Base-by-base conservation (phyloP, 768 basidiomycete genomes). In the Boletus subparvulus region DNA sequence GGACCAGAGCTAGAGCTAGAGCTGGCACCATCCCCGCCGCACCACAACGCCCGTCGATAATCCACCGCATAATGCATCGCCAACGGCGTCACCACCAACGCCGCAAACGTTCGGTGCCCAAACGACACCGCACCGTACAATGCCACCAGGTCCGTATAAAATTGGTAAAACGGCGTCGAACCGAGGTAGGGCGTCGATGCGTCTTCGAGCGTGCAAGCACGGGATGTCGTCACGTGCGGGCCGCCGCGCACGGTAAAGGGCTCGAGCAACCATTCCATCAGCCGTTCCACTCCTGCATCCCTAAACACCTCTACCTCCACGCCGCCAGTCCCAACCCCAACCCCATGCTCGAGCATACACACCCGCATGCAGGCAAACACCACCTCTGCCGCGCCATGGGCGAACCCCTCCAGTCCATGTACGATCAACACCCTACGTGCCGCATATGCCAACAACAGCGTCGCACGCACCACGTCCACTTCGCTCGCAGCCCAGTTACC, bases 61-160 rank as follows among this genome's bases (percentile, higher is more conserved):
- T 98, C 95, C 24, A 76, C 53, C 1, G 92, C 78, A 65, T 94
- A 94, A 13, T 74, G 73, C 84, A 90, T 87, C 3, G 91, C 80
- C 11, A 87, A 77, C 0, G 94, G 88, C 0, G 90, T 83, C 8
- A 95, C 77, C 14, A 97, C 79, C 13, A 96, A 78, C 3, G 80
- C 77, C 13, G 82, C 84, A 65, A 98, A 98, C 2, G 84, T 70
- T 0, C 80, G 78, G 65, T 98, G 85, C 3, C 86, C 83, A 70
- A 95, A 95, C 9, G 95, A 98, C 62, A 94, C 85, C 4, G 92
- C 83, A 65, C 92, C 90, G 73, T 95, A 98, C n/a, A 98, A 75
- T 1, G 83, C 86, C 54, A 96, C 78, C 67, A 97, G 88, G 71
- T 97, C 94, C 14, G 88, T 89, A 74, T 94, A 98, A 65, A 89